Evolutionary conservation across 495 filamentous ascomycete species (phyloP).

Genomic region (Penicillium daleae): DNA sequence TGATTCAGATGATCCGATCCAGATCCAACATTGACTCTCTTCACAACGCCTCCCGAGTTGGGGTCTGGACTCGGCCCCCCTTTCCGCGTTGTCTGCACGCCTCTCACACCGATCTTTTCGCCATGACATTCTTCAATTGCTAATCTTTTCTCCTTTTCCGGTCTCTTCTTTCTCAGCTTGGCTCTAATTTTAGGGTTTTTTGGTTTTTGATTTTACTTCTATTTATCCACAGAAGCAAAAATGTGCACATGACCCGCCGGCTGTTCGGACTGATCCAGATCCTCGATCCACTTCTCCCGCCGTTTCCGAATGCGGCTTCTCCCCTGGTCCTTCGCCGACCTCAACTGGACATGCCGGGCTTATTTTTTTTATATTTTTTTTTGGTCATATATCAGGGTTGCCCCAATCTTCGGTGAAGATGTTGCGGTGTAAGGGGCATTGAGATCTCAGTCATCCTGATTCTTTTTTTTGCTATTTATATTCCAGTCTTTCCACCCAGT

Average conservation of each 20-base stretch:
- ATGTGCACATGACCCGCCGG: constrained; percentile 9
- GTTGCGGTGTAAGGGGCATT: constrained; percentile 6
- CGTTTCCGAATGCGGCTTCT: background rate
- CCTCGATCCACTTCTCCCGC: background rate
- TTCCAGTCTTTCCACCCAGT: background rate
- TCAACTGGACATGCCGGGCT: background rate
- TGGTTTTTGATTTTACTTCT: background rate
- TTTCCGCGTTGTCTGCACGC: background rate
- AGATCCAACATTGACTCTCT: no score
- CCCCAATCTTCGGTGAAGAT: background rate
- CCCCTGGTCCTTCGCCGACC: constrained; percentile 1
- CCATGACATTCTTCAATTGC: background rate
- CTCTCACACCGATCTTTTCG: constrained; percentile 2
- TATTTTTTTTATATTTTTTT: no score
- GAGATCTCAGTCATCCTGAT: no score
- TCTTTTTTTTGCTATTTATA: background rate
- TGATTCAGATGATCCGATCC: no score
- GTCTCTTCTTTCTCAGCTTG: background rate
- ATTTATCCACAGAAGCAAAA: constrained; percentile 2
- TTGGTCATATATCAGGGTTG: background rate
- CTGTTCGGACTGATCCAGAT: background rate
- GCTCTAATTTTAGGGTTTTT: constrained; percentile 1
- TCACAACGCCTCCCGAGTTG: background rate
- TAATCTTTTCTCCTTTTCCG: background rate
- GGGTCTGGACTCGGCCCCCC: background rate